Conservation (phyloP, 257 asterid genomes). For the Solanum acaule region DNA sequence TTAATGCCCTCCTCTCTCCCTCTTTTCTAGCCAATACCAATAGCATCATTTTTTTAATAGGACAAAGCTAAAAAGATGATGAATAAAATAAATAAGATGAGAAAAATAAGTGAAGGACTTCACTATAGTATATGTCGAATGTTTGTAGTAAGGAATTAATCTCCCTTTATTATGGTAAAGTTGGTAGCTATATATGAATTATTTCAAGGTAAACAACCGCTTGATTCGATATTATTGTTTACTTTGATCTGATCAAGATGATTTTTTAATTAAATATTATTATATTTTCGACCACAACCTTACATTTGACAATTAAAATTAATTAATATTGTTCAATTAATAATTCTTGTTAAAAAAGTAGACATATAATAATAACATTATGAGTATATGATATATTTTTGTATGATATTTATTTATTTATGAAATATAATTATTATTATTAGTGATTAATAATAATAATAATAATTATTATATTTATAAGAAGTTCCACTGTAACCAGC, state of each 20-base stretch:
- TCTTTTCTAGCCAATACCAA: neutral
- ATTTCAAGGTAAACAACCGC: neutral
- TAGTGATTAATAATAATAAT: fast-evolving
- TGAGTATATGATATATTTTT: too few species aligned
- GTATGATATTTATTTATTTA: neutral
- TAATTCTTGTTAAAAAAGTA: neutral
- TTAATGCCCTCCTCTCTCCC: neutral
- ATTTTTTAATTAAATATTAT: neutral
- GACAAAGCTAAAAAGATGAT: too few species aligned
- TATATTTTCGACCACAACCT: neutral
- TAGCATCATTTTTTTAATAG: neutral
- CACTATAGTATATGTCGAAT: neutral
- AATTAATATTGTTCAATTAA: neutral
- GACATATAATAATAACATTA: neutral
- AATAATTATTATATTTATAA: neutral
- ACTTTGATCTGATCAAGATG: neutral
- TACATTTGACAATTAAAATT: neutral
- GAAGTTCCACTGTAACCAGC: neutral
- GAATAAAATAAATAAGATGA: too few species aligned
- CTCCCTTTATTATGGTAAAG: neutral
- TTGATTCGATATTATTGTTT: neutral
- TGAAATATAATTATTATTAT: neutral
- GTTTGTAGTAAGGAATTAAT: neutral
- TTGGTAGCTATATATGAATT: neutral
- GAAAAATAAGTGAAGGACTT: neutral